These are phyloP conservation scores for Dendrobium nobile DNA, from an alignment of 106 monocot species.

Conservation along the genomic window DNA sequence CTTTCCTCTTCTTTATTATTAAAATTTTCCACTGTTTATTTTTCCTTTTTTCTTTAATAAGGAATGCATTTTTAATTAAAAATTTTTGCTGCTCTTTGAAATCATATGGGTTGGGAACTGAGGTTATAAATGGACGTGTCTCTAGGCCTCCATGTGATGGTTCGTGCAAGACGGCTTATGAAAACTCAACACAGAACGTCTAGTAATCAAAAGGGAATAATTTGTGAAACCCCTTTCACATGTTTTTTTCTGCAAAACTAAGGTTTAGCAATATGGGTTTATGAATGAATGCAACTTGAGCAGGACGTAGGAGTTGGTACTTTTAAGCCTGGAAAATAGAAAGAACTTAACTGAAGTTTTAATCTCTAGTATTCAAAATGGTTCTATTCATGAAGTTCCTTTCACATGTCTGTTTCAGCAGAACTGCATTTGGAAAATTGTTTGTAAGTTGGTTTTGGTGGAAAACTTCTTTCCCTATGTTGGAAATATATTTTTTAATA, in stretches of 20 bases:
- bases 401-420: background rate
- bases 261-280: too few relatives aligned
- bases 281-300: too few relatives aligned
- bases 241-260: background rate
- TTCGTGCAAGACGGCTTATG: background rate
- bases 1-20: background rate
- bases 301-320: background rate
- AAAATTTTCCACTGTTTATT: background rate
- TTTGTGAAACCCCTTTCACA: background rate
- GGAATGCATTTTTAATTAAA: background rate
- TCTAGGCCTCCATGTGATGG: background rate
- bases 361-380: background rate
- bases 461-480: background rate
- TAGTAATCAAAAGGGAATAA: background rate
- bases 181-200: background rate
- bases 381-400: background rate
- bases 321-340: background rate
- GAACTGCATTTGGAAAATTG: background rate
- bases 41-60: background rate
- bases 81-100: background rate
- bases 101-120: background rate
- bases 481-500: background rate
- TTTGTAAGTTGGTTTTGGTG: background rate
- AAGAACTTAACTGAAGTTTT: background rate
- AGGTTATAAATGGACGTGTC: background rate